A percentile compares a stretch with the other conserved stretches of the same genome.
Evolutionary conservation across 148 eudicot genomes (phyloP).

Genomic region (Limonium bicolor): DNA sequence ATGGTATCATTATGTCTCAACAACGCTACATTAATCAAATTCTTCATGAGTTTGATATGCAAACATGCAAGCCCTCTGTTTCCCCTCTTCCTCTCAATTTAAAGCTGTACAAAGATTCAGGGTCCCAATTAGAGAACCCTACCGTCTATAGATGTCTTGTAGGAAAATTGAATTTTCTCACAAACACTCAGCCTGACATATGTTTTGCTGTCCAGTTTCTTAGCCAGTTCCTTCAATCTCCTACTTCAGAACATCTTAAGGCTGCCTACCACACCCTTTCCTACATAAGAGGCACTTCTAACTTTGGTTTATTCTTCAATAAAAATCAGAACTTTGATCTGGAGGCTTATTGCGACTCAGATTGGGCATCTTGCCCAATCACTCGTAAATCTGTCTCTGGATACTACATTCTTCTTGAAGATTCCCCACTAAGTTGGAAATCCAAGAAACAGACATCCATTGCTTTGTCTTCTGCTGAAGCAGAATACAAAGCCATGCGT

Average conservation of each 20-base stretch:
- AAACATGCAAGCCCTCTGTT: background rate
- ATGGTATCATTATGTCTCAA: background rate
- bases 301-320: background rate
- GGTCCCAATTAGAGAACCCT: background rate
- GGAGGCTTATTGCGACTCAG: background rate
- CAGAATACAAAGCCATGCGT: background rate
- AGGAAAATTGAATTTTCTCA: background rate
- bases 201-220: background rate
- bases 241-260: background rate
- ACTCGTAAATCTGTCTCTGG: background rate
- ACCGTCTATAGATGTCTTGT: background rate
- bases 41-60: background rate
- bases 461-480: too few relatives aligned
- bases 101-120: background rate
- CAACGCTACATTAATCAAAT: background rate
- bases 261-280: background rate
- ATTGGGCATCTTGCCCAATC: background rate
- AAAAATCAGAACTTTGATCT: background rate
- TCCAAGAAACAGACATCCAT: too few relatives aligned
- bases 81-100: background rate
- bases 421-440: too few relatives aligned
- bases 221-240: background rate
- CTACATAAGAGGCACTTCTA: background rate
- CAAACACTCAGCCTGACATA: background rate
- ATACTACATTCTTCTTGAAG: background rate